Evolutionary conservation across 331 rosid species (phyloP).

Genomic region (Erythrophleum ivorense): DNA sequence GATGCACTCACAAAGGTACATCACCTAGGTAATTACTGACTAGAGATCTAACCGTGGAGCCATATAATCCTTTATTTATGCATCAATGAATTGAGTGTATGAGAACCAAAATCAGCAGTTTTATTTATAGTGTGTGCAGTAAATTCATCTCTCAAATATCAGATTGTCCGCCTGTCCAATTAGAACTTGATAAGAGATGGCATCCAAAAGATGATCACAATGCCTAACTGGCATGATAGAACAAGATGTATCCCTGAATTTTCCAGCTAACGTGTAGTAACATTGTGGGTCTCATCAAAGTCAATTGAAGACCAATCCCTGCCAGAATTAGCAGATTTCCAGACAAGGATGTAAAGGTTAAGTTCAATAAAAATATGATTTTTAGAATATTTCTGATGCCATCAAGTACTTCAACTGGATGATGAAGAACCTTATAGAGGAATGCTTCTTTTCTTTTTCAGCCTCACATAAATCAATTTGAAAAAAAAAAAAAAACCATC

Average conservation of each 20-base stretch:
- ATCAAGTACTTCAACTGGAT: background rate
- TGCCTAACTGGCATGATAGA: constrained; percentile 28
- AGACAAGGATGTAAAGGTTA: constrained; percentile 28
- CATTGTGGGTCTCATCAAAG: constrained; percentile 25
- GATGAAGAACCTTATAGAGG: background rate
- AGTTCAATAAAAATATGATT: constrained; percentile 3
- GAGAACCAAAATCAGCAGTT: background rate
- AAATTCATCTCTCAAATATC: constrained; percentile 30
- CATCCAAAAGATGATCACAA: constrained; percentile 5
- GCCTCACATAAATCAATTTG: background rate
- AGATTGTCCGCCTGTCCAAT: constrained; percentile 8
- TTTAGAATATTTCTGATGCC: background rate
- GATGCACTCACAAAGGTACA: background rate
- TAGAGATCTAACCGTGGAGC: background rate
- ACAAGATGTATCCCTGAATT: constrained; percentile 6
- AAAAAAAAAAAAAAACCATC: background rate
- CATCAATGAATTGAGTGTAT: background rate
- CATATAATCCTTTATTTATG: background rate
- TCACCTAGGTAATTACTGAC: background rate
- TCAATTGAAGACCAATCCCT: constrained; percentile 12
- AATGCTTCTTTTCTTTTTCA: background rate
- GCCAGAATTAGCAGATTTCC: constrained; percentile 14
- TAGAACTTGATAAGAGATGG: background rate
- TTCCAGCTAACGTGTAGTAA: background rate
- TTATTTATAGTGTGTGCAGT: constrained; percentile 3